Evolutionary conservation across 352 stramenopile species (phyloP).

Genomic region (Pythium sp.): DNA sequence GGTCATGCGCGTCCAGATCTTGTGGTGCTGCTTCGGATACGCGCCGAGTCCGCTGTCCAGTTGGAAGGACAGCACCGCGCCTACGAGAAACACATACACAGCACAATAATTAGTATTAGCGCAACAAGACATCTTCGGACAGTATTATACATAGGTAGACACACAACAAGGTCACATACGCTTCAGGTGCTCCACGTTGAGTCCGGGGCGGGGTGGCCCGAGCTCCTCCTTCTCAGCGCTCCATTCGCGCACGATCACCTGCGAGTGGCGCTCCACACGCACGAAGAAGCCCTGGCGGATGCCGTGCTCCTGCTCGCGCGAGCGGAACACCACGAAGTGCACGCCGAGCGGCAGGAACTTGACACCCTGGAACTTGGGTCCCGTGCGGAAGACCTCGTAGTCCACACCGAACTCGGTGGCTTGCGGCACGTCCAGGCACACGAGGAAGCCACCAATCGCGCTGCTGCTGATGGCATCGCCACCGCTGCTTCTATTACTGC

Average conservation of each 20-base stretch:
- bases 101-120: not conserved
- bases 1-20: conserved; percentile 68
- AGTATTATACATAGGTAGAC: not conserved
- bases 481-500: not conserved
- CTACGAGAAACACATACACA: conserved; percentile 19
- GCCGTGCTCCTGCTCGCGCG: conserved; percentile 71
- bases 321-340: conserved; percentile 82
- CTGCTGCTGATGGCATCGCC: not conserved
- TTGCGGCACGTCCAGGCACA: conserved; percentile 80
- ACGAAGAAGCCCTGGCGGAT: conserved; percentile 86
- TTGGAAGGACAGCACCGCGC: conserved; percentile 71
- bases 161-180: conserved; percentile 30
- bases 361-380: conserved; percentile 74
- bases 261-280: conserved; percentile 46
- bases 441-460: conserved; percentile 62
- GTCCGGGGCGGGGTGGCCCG: conserved; percentile 37
- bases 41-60: conserved; percentile 72
- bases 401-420: conserved; percentile 83
- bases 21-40: conserved; percentile 78
- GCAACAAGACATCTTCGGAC: not conserved
- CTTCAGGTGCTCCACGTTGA: conserved; percentile 72
- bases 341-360: conserved; percentile 82
- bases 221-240: conserved; percentile 77
- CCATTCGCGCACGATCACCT: conserved; percentile 80
- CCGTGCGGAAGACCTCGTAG: conserved; percentile 85